These are phyloP conservation scores for Citrullus amarus DNA, from an alignment of 306 rosid genomes.

Conservation along the genomic window DNA sequence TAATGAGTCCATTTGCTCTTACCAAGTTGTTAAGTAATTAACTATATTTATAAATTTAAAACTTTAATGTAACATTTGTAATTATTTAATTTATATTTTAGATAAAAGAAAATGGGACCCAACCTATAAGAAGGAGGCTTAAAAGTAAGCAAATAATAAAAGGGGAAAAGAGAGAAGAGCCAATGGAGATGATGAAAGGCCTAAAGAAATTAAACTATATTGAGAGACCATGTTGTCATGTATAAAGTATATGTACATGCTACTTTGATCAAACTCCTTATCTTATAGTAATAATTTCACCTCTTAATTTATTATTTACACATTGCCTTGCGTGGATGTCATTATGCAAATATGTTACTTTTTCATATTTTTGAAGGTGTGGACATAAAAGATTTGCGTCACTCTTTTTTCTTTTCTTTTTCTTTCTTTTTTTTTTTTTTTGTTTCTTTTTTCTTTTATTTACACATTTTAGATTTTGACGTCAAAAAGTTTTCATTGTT, in stretches of 20 bases:
- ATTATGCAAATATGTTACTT: neutral
- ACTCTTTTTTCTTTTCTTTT: neutral
- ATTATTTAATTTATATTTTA: neutral
- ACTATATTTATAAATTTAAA: neutral
- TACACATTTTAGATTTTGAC: neutral
- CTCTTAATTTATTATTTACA: neutral
- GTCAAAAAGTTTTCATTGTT: neutral
- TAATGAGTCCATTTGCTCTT: neutral
- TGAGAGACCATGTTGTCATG: neutral
- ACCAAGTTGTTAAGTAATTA: neutral
- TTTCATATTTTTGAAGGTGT: neutral
- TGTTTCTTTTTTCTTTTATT: neutral
- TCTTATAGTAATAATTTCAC: neutral
- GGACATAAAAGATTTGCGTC: neutral
- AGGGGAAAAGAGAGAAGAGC: neutral
- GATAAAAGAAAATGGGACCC: neutral
- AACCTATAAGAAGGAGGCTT: neutral
- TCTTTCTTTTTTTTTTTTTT: neutral
- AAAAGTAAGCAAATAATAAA: neutral
- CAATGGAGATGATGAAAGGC: neutral
- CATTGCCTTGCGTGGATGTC: neutral
- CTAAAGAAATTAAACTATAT: neutral
- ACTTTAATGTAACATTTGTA: neutral
- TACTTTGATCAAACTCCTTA: neutral
- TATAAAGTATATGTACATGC: neutral